These are phyloP conservation scores for Lentinula detonsa DNA, from an alignment of 768 basidiomycete species.

Conservation along the genomic window DNA sequence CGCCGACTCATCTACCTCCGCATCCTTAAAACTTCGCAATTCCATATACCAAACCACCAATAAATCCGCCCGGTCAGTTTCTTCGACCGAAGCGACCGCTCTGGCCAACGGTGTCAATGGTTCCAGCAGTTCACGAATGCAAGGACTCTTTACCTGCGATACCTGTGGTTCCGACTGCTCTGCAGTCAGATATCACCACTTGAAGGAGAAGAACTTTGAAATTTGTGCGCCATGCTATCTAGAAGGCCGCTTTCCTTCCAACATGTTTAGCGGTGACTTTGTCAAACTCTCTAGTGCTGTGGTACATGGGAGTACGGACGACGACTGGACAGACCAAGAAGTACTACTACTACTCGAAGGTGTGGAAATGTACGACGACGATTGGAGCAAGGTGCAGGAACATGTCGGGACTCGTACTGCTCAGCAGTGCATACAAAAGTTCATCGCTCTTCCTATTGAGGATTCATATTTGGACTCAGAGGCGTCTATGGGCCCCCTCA, in stretches of 20 bases:
- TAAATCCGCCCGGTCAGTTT: conserved; percentile 72
- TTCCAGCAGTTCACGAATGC: conserved; percentile 27
- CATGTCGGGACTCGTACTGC: conserved; percentile 89
- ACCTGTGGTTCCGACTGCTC: conserved; percentile 96
- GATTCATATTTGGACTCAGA: conserved; percentile 84
- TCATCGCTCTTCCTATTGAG: conserved; percentile 94
- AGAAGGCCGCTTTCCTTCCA: conserved; percentile 93
- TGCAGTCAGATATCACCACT: conserved; percentile 79
- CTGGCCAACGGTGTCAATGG: conserved; percentile 54
- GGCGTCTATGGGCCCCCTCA: conserved; percentile 67
- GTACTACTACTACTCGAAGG: conserved; percentile 86
- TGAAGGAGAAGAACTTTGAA: conserved; percentile 89
- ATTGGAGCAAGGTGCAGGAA: conserved; percentile 89
- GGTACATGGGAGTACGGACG: conserved; percentile 31
- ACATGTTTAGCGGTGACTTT: conserved; percentile 96
- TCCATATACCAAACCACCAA: conserved; percentile 86
- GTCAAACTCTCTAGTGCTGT: conserved; percentile 64
- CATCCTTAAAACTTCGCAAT: conserved; percentile 83
- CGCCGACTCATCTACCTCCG: conserved; percentile 35
- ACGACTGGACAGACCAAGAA: conserved; percentile 92
- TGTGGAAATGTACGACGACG: conserved; percentile 97
- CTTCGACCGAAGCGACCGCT: conserved; percentile 57
- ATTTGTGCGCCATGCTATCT: conserved; percentile 92
- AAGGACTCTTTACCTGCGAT: conserved; percentile 65
- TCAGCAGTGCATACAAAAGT: conserved; percentile 94